Conservation (phyloP, 108 stramenopile species). For the Pseudonitzschia multistriata region DNA sequence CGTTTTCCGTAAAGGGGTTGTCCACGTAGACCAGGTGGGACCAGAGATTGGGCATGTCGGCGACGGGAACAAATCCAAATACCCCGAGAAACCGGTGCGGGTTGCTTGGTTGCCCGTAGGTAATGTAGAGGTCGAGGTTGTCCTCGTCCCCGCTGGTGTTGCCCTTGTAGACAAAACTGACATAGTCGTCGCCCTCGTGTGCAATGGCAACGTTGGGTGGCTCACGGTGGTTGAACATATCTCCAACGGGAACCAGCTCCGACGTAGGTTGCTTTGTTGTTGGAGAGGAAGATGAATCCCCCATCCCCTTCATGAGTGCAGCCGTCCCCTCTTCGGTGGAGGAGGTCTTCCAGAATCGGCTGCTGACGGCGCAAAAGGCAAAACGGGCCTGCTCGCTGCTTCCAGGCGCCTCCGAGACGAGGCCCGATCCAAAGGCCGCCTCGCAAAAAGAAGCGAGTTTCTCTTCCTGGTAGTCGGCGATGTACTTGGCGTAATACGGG, state of each 20-base stretch:
- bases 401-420: constrained; percentile 16
- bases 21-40: constrained; percentile 24
- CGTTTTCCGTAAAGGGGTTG: constrained; percentile 23
- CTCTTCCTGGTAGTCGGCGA: constrained; percentile 26
- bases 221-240: constrained; percentile 41
- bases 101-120: constrained; percentile 37
- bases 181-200: background rate
- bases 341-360: background rate
- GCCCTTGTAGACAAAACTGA: constrained; percentile 9
- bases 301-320: background rate
- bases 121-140: constrained; percentile 18
- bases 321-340: background rate
- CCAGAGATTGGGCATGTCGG: constrained; percentile 17
- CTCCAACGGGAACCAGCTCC: constrained; percentile 37
- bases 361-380: constrained; percentile 3
- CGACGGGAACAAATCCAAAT: constrained; percentile 40
- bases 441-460: constrained; percentile 22
- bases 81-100: constrained; percentile 36
- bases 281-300: background rate
- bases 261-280: background rate
- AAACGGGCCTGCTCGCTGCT: constrained; percentile 7
- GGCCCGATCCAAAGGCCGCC: constrained; percentile 23
- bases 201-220: constrained; percentile 19
- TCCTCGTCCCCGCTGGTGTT: constrained; percentile 12
- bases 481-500: constrained; percentile 34